Evolutionary conservation across 2,329 filamentous ascomycete genomes (phyloP).

Genomic region (Ophiosphaerella herpotricha): DNA sequence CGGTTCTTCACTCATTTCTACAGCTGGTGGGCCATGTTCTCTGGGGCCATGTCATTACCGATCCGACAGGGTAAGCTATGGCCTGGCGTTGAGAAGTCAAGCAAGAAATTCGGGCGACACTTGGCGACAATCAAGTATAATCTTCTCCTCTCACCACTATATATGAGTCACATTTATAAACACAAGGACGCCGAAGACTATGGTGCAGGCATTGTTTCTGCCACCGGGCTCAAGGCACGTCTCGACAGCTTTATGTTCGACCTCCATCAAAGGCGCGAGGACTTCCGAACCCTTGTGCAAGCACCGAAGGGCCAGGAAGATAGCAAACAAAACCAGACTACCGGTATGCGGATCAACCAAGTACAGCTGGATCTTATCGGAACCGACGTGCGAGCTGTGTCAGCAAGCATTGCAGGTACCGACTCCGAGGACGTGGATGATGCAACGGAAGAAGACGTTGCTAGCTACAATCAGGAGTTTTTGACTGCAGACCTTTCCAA

Average conservation of each 20-base stretch:
- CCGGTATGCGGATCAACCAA: constrained; percentile 92
- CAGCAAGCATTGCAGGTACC: constrained; percentile 83
- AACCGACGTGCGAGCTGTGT: constrained; percentile 90
- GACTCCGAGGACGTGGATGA: constrained; percentile 74
- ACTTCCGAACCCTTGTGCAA: constrained; percentile 81
- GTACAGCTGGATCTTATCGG: constrained; percentile 90
- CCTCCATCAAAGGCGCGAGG: constrained; percentile 89
- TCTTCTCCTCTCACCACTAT: constrained; percentile 85
- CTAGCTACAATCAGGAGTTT: constrained; percentile 58
- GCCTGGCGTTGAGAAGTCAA: constrained; percentile 92
- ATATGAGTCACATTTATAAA: constrained; percentile 96
- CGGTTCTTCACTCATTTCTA: constrained; percentile 99
- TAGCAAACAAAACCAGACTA: constrained; percentile 79
- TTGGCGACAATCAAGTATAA: constrained; percentile 99
- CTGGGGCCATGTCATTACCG: constrained; percentile 90
- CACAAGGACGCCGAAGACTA: constrained; percentile 95
- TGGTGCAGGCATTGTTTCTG: constrained; percentile 76
- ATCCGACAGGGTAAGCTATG: constrained; percentile 90
- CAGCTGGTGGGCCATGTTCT: constrained; percentile 96
- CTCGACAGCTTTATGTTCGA: constrained; percentile 98
- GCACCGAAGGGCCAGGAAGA: constrained; percentile 59
- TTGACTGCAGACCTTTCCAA: constrained; percentile 69
- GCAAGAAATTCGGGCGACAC: constrained; percentile 97
- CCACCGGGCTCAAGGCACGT: constrained; percentile 93
- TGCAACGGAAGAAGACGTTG: constrained; percentile 66